phyloP scores from a whole-genome alignment of 2,329 filamentous ascomycete species.

The Diplocarpon rosae region DNA sequence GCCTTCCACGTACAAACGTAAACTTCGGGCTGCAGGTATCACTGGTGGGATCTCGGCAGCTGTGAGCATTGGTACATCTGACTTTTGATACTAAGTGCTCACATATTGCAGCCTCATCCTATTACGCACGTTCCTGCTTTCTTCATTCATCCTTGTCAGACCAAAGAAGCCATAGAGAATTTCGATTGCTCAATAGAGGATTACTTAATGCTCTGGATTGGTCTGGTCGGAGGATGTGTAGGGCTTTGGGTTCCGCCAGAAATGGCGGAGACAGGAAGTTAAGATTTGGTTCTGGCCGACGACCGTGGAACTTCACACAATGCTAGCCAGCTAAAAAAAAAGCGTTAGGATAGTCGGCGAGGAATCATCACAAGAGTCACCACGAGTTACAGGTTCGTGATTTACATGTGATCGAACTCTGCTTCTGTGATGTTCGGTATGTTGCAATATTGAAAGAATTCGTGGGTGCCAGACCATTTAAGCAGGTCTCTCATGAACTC shows the following conservation, averaged over 20 bases:
- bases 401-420: not conserved
- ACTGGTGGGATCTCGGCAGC: slow-evolving; percentile 68
- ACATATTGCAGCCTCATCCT: slow-evolving; percentile 47
- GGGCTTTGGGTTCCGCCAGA: slow-evolving; percentile 67
- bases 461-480: slow-evolving; percentile 1
- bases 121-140: slow-evolving; percentile 66
- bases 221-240: slow-evolving; percentile 71
- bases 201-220: slow-evolving; percentile 83
- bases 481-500: slow-evolving; percentile 10
- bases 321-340: too few relatives aligned
- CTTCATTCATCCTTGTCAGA: slow-evolving; percentile 88
- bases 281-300: not conserved
- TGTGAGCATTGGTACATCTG: slow-evolving; percentile 40
- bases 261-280: slow-evolving; percentile 35
- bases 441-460: slow-evolving; percentile 8
- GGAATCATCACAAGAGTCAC: not conserved
- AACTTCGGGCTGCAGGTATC: slow-evolving; percentile 48
- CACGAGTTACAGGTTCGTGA: not conserved
- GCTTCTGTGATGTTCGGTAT: not conserved
- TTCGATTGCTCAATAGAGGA: slow-evolving; percentile 48
- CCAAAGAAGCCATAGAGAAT: slow-evolving; percentile 65
- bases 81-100: not conserved
- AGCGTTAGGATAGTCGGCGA: too few relatives aligned
- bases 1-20: slow-evolving; percentile 50
- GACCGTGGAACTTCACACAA: too few relatives aligned